These are phyloP conservation scores for Nymphaea colorata DNA, from an alignment of 164 flowering plant genomes.

Conservation along the genomic window DNA sequence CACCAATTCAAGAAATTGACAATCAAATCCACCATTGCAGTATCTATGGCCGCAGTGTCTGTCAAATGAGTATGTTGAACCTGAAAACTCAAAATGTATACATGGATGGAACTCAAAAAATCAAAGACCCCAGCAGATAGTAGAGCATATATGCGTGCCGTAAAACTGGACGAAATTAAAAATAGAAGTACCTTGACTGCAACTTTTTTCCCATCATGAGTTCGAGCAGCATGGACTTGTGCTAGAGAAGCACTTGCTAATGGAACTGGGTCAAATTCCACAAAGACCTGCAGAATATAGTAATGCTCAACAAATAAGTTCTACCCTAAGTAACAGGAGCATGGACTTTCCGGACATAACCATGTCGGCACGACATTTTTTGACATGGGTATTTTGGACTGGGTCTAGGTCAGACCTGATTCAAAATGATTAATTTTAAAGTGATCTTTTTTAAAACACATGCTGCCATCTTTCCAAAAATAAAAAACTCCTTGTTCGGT, in stretches of 20 bases:
- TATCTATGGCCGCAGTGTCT: constrained; percentile 89
- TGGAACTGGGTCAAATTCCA: constrained; percentile 75
- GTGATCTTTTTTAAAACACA: too few species aligned
- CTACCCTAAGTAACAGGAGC: too few species aligned
- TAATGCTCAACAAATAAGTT: background rate
- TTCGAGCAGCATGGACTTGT: constrained; percentile 88
- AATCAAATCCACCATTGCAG: constrained; percentile 70
- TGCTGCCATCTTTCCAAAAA: too few species aligned
- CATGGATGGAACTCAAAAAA: background rate
- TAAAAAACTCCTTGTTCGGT: too few species aligned
- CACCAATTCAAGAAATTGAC: constrained; percentile 65
- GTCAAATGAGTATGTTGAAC: constrained; percentile 98
- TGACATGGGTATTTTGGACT: too few species aligned
- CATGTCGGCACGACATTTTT: too few species aligned
- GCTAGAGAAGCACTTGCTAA: constrained; percentile 99
- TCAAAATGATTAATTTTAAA: too few species aligned
- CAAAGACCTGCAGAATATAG: constrained; percentile 39
- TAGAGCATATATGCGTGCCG: background rate
- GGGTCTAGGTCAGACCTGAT: too few species aligned
- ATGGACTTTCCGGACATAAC: too few species aligned
- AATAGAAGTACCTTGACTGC: constrained; percentile 71
- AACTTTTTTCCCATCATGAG: constrained; percentile 80
- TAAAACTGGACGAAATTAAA: too few species aligned
- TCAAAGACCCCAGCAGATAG: background rate
- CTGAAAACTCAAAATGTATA: constrained; percentile 22